These are phyloP conservation scores for Saccharomyces uvarum DNA, from an alignment of 1,139 yeast species.

Conservation along the genomic window DNA sequence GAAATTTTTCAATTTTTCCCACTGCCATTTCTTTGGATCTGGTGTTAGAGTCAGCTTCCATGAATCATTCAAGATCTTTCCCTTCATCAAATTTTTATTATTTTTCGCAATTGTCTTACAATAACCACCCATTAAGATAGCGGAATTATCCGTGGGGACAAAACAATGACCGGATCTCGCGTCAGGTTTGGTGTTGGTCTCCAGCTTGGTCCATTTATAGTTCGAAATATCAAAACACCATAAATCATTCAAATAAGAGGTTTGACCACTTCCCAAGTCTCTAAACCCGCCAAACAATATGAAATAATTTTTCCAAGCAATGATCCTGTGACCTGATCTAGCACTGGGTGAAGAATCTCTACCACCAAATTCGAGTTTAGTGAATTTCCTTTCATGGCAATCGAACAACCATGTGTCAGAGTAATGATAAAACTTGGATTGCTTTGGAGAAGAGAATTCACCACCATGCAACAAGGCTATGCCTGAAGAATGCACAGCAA, in stretches of 20 bases:
- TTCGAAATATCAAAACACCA: slow-evolving; percentile 90
- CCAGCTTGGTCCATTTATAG: slow-evolving; percentile 86
- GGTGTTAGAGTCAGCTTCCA: slow-evolving; percentile 86
- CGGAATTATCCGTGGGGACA: slow-evolving; percentile 77
- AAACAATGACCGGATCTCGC: slow-evolving; percentile 91
- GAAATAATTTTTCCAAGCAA: slow-evolving; percentile 85
- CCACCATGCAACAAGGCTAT: slow-evolving; percentile 85
- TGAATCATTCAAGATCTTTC: slow-evolving; percentile 80
- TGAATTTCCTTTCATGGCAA: slow-evolving; percentile 79
- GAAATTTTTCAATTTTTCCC: slow-evolving; percentile 85
- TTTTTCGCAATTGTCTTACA: slow-evolving; percentile 78
- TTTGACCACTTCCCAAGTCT: slow-evolving; percentile 66
- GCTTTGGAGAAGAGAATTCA: slow-evolving; percentile 94
- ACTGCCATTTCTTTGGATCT: slow-evolving; percentile 69
- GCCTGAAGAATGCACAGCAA: slow-evolving; percentile 91
- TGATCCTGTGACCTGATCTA: slow-evolving; percentile 86
- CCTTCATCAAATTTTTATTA: slow-evolving; percentile 73
- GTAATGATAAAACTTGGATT: slow-evolving; percentile 89
- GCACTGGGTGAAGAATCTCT: slow-evolving; percentile 67
- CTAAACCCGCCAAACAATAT: slow-evolving; percentile 87
- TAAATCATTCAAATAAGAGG: slow-evolving; percentile 75
- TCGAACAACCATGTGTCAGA: slow-evolving; percentile 95
- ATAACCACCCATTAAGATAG: slow-evolving; percentile 86
- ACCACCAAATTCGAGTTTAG: slow-evolving; percentile 54
- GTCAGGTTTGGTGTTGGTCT: slow-evolving; percentile 85